Conservation (phyloP, 1,139 yeast genomes). For the Magnusiomyces sp. region DNA sequence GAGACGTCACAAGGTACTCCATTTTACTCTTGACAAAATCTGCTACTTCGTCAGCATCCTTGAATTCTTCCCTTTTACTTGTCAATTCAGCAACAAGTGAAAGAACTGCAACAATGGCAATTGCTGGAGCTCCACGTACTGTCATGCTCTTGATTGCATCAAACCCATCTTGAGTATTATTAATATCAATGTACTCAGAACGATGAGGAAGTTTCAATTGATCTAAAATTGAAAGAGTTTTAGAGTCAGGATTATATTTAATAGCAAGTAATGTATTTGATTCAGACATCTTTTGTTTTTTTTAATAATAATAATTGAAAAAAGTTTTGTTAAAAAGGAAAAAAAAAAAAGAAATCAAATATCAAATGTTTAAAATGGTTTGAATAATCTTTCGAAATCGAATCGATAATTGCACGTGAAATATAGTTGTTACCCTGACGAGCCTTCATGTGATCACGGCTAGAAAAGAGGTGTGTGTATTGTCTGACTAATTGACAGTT, state of each 20-base stretch:
- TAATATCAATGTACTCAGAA: slow-evolving; percentile 55
- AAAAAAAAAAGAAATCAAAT: no score
- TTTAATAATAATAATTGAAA: no score
- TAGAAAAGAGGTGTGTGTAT: no score
- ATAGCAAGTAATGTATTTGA: slow-evolving; percentile 45
- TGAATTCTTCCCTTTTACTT: background rate
- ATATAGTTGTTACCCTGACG: no score
- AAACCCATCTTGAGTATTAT: slow-evolving; percentile 62
- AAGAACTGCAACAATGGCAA: slow-evolving; percentile 88
- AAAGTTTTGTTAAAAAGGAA: no score
- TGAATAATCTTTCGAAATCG: no score
- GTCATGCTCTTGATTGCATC: slow-evolving; percentile 81
- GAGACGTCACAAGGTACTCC: slow-evolving; percentile 59
- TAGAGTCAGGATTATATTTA: slow-evolving; percentile 44
- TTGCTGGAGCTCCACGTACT: slow-evolving; percentile 98
- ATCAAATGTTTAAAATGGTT: no score
- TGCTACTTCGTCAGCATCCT: slow-evolving; percentile 14
- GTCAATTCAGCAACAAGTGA: slow-evolving; percentile 66
- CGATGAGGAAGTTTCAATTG: slow-evolving; percentile 78
- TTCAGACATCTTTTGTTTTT: slow-evolving; percentile 12
- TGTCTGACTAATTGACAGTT: no score
- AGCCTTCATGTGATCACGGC: no score
- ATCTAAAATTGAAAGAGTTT: slow-evolving; percentile 57
- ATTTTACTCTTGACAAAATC: slow-evolving; percentile 37
- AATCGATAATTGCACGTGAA: no score